Base-by-base conservation (phyloP, 768 basidiomycete genomes). In the Boletales sp. region DNA sequence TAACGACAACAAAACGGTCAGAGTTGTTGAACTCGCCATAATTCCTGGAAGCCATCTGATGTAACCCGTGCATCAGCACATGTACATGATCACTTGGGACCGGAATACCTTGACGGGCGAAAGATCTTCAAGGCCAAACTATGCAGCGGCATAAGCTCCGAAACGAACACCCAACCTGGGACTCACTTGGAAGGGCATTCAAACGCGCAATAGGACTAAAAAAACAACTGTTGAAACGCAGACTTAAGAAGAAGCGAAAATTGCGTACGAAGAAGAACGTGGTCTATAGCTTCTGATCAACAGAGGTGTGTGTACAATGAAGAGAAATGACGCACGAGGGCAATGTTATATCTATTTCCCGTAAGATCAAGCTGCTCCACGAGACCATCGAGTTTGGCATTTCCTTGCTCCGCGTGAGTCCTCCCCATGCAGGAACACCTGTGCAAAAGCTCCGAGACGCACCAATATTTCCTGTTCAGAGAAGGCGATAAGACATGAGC, bases 171-270 rank as follows among this genome's bases (percentile, higher is more conserved):
- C 14, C 6, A 35, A 24, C 17, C 11, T 4, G 19, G 3, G 3
- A 34, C 56, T 32, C 52, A 86, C 84, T 88, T 89, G 29, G 82
- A 77, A 0, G 86, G 86, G 51, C 80, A 83, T 68, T 87, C 86
- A 49, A 83, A 84, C 0, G 63, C n/a, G 38, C 68, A 66, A 48
- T 73, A 62, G 13, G 64, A 49, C 63, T 64, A 40, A 8, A 14
- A 11, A 15, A 21, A 32, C 6, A 1, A 9, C 9, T 27, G 30
- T 45, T 47, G 29, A 24, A 6, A 2, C 12, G 4, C 15, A 15
- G 40, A 9, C 5, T 37, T 8, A 2, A 35, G 8, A n/a, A 39
- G n/a, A 21, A 18, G n/a, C 14, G 1, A 9, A 37, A 13, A 15
- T 27, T 13, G 65, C 81, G 46, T 58, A 86, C 84, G 37, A 87